A percentile compares a stretch with the other conserved stretches of the same genome.
Conservation (phyloP, 768 basidiomycete species). For the Mycena olivaceomarginata region DNA sequence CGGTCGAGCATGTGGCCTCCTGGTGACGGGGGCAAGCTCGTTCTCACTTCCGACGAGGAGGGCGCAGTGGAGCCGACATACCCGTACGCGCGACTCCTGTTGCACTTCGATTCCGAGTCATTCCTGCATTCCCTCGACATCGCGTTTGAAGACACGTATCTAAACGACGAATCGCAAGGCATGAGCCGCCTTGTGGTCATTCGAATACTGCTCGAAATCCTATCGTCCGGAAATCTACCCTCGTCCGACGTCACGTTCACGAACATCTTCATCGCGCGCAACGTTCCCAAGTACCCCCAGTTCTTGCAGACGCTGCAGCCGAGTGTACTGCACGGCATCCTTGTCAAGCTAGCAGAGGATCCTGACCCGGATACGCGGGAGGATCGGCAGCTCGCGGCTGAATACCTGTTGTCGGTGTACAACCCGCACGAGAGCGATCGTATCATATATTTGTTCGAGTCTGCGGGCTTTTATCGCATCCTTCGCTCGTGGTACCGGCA, state of each 20-base stretch:
- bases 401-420: conserved; percentile 94
- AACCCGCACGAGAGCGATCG: conserved; percentile 87
- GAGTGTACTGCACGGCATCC: conserved; percentile 82
- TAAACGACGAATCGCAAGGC: conserved; percentile 83
- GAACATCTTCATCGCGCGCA: conserved; percentile 97
- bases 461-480: conserved; percentile 94
- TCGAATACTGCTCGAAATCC: conserved; percentile 89
- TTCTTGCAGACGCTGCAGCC: conserved; percentile 80
- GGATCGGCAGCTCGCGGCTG: conserved; percentile 95
- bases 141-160: conserved; percentile 94
- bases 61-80: conserved; percentile 89
- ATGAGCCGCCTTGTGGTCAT: conserved; percentile 89
- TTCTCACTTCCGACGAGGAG: conserved; percentile 86
- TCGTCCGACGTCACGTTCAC: conserved; percentile 86
- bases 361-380: conserved; percentile 87
- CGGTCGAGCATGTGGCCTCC: conserved; percentile 87
- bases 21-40: conserved; percentile 80
- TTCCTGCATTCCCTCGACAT: conserved; percentile 96
- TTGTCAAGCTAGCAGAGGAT: conserved; percentile 87
- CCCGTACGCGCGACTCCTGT: conserved; percentile 89
- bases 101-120: conserved; percentile 94
- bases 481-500: conserved; percentile 87
- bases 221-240: conserved; percentile 72
- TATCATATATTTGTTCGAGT: conserved; percentile 81
- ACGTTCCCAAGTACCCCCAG: conserved; percentile 97